Percentiles rank a stretch among this genome's conserved stretches.
Evolutionary conservation across 495 filamentous ascomycete species (phyloP).

Genomic region (Penicillium paxilli): DNA sequence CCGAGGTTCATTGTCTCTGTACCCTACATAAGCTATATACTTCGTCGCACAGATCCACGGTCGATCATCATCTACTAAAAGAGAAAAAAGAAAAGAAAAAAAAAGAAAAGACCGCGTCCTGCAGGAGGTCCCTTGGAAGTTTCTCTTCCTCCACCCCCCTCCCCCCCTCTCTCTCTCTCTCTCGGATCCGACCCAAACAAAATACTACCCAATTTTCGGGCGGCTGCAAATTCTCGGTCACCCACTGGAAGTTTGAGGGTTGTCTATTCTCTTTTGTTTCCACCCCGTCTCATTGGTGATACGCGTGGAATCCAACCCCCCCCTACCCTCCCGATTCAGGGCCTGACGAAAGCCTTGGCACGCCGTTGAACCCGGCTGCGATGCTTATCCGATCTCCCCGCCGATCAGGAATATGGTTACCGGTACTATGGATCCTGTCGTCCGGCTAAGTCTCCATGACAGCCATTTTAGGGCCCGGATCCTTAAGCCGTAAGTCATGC

Average conservation of each 20-base stretch:
- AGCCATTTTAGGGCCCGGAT: constrained; percentile 21
- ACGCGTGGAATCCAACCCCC: constrained; percentile 4
- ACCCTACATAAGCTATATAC: constrained; percentile 9
- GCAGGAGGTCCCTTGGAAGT: constrained; percentile 8
- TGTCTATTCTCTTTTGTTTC: not conserved
- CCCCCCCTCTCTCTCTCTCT: constrained; percentile 2
- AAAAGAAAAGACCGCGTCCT: constrained; percentile 8
- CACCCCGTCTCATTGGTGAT: constrained; percentile 5
- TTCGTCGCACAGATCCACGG: constrained; percentile 25
- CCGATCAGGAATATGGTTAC: constrained; percentile 26
- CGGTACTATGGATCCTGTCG: constrained; percentile 33
- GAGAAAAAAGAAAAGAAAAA: not conserved
- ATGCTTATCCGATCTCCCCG: constrained; percentile 20
- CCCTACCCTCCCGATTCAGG: not conserved
- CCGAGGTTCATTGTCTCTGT: constrained; percentile 18
- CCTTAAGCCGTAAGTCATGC: constrained; percentile 27
- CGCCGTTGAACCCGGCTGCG: constrained; percentile 16
- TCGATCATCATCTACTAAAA: constrained; percentile 14
- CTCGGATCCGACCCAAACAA: not conserved
- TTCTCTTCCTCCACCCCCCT: no score
- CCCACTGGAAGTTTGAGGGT: not conserved
- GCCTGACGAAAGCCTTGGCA: constrained; percentile 1
- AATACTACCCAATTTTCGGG: constrained; percentile 24
- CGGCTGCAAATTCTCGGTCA: constrained; percentile 7
- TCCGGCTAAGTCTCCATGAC: constrained; percentile 23